Evolutionary conservation across 805 yeast genomes (phyloP), one percentile per base, ranked within the genome.

Genomic region (Lachancea fermentati): DNA sequence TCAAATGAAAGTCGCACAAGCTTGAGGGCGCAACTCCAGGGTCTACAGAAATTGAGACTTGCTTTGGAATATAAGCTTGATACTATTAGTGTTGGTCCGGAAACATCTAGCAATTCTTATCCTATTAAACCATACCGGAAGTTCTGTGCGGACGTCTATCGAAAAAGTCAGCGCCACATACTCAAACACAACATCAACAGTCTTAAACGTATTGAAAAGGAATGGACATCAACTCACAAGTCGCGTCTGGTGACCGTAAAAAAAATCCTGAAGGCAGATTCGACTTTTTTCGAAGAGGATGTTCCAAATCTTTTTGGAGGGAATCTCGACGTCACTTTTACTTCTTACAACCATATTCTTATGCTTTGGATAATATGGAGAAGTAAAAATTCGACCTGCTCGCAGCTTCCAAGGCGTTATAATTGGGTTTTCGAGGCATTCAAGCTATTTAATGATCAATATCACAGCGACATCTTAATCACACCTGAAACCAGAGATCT

Each of bases 21-120:
- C 1, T 50, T 76, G 16, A 67, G 87, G 49, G 71, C 78, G 69
- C 65, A 69, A 43, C 60, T 82, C 8, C 76, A 78, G 16, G 86
- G 85, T 0, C 50, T 81, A 31, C 74, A 77, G 43, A 69, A 71
- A 39, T 51, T 81, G 33, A 67, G 79, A 37, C 58, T 60, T 8
- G 81, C 87, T 0, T 48, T 81, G 5, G 77, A 76, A 30, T 55
- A 69, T 7, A 81, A 82, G 47, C 47, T 65, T 1, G 45, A 46
- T 0, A 38, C 60, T 5, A 37, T 60, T 16, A 48, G 46, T 37
- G 44, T 45, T 16, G 49, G 5, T 18, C 57, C 39, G 45, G 52
- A 26, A 39, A 7, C 33, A 14, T 4, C 43, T 5, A 17, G 40
- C 11, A 34, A 39, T 19, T 30, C 40, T 14, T 45, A 40, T 18